Conservation (phyloP, 805 yeast genomes). For the Pachysolen tannophilus region DNA sequence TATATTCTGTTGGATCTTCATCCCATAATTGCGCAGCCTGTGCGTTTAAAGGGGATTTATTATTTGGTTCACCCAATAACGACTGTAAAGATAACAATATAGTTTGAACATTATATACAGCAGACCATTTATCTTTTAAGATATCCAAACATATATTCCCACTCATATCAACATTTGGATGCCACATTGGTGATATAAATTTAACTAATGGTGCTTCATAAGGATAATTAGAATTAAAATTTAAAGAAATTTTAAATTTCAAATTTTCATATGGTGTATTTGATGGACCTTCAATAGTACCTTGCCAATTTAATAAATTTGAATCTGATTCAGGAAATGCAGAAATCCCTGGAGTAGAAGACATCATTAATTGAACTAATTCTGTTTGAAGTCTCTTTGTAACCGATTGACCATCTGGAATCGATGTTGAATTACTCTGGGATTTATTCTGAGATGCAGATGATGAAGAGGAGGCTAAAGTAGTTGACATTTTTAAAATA, state of each 20-base stretch:
- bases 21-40: slow-evolving; percentile 53
- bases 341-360: slow-evolving; percentile 39
- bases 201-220: slow-evolving; percentile 95
- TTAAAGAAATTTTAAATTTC: slow-evolving; percentile 90
- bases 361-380: slow-evolving; percentile 44
- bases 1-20: slow-evolving; percentile 31
- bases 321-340: slow-evolving; percentile 49
- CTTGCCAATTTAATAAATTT: slow-evolving; percentile 78
- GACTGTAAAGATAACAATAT: slow-evolving; percentile 93
- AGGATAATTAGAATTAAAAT: slow-evolving; percentile 98
- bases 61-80: slow-evolving; percentile 66
- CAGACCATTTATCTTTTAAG: slow-evolving; percentile 98
- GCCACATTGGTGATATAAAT: slow-evolving; percentile 94
- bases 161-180: slow-evolving; percentile 92
- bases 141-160: slow-evolving; percentile 97
- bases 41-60: slow-evolving; percentile 44
- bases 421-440: too few species aligned
- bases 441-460: too few species aligned
- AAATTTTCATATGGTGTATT: slow-evolving; percentile 83
- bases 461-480: too few species aligned
- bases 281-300: slow-evolving; percentile 97
- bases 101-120: slow-evolving; percentile 94
- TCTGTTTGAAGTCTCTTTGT: slow-evolving; percentile 43
- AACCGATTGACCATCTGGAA: slow-evolving; percentile 40
- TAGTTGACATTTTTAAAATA: too few species aligned